Conservation (phyloP, 2,329 filamentous ascomycete genomes). For the Pestalotiopsis fici region DNA sequence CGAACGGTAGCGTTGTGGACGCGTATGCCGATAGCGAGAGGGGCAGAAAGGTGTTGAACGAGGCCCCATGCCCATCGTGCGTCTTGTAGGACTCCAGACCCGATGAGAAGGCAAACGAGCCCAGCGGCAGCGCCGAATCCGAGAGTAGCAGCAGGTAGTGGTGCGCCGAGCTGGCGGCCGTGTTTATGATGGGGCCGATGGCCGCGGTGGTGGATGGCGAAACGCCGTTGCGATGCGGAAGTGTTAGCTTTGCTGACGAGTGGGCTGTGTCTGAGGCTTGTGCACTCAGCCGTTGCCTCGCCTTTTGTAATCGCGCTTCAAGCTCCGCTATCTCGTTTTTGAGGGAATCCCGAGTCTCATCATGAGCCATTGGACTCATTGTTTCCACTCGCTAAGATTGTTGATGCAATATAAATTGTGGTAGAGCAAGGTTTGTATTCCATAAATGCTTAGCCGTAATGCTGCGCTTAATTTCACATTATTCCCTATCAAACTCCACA, state of each 20-base stretch:
- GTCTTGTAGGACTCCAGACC: constrained; percentile 82
- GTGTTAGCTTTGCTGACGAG: constrained; percentile 7
- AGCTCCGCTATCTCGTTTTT: constrained; percentile 60
- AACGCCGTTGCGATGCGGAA: constrained; percentile 6
- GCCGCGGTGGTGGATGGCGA: neutral
- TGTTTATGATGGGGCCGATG: constrained; percentile 8
- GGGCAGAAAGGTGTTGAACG: constrained; percentile 68
- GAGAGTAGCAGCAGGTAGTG: constrained; percentile 78
- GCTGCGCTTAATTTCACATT: constrained; percentile 9
- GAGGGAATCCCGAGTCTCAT: constrained; percentile 25
- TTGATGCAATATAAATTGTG: neutral
- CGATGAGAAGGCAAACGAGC: constrained; percentile 85
- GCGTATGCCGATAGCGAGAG: constrained; percentile 73
- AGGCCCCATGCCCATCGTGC: constrained; percentile 52
- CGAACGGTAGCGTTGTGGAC: constrained; percentile 73
- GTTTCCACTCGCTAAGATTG: constrained; percentile 24
- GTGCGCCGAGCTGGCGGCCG: constrained; percentile 25
- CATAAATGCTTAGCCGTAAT: neutral
- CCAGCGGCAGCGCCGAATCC: constrained; percentile 79
- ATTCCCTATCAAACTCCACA: constrained; percentile 6
- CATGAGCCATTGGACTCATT: constrained; percentile 20
- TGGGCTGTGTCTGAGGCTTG: constrained; percentile 5
- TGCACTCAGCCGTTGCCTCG: constrained; percentile 29
- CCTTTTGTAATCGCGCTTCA: constrained; percentile 50
- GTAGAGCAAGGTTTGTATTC: neutral